Conservation (phyloP, 2,329 filamentous ascomycete genomes). For the Verticillium isaacii region DNA sequence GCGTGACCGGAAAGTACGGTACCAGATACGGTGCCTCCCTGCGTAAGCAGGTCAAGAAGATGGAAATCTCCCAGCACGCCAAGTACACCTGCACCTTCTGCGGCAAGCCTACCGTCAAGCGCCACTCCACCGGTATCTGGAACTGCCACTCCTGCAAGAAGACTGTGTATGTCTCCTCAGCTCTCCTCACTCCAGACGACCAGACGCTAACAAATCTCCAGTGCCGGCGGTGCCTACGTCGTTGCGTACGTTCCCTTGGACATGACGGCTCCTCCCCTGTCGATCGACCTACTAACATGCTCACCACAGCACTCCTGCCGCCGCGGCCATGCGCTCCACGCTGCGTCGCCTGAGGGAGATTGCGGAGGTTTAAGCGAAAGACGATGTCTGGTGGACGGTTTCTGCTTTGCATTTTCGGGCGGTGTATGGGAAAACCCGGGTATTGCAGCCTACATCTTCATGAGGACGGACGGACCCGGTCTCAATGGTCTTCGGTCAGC, state of each 20-base stretch:
- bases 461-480: slow-evolving; percentile 23
- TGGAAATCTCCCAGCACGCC: slow-evolving; percentile 98
- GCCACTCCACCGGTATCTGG: slow-evolving; percentile 92
- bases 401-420: slow-evolving; percentile 41
- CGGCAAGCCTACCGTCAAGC: slow-evolving; percentile 92
- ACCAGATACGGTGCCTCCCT: slow-evolving; percentile 98
- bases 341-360: slow-evolving; percentile 97
- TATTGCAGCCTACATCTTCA: slow-evolving; percentile 37
- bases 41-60: slow-evolving; percentile 96
- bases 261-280: not conserved
- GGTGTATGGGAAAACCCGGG: slow-evolving; percentile 38
- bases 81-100: slow-evolving; percentile 98
- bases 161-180: slow-evolving; percentile 49
- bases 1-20: slow-evolving; percentile 96
- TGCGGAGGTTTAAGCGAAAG: slow-evolving; percentile 74
- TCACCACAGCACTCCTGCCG: slow-evolving; percentile 74
- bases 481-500: slow-evolving; percentile 28
- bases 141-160: slow-evolving; percentile 94
- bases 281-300: slow-evolving; percentile 19
- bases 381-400: slow-evolving; percentile 22
- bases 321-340: slow-evolving; percentile 90
- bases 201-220: slow-evolving; percentile 22
- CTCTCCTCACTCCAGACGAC: not conserved
- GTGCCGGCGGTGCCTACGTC: slow-evolving; percentile 86
- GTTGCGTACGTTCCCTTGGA: slow-evolving; percentile 72